Percentiles rank a stretch among this genome's conserved stretches.
phyloP scores from a whole-genome alignment of 2,329 filamentous ascomycete genomes.

The Chaetomiaceae sp. region DNA sequence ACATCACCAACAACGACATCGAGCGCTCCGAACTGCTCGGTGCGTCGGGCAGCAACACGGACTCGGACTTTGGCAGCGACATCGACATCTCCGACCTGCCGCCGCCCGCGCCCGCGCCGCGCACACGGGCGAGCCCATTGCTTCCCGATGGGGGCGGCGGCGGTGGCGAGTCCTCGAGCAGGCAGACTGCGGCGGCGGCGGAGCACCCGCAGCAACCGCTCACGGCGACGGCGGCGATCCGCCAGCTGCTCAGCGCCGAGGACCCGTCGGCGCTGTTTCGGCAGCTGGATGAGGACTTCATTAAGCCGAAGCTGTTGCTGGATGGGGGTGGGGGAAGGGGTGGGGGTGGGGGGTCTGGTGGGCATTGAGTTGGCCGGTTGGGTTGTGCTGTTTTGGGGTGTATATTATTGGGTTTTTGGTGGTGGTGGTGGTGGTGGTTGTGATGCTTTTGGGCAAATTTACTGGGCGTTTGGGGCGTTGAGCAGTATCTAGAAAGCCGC shows the following conservation, averaged over 20 bases:
- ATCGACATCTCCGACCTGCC: slow-evolving; percentile 62
- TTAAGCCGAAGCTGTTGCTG: slow-evolving; percentile 83
- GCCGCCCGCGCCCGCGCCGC: slow-evolving; percentile 46
- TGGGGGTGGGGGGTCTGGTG: slow-evolving; percentile 12
- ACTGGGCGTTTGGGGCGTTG: too few relatives aligned
- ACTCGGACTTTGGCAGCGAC: slow-evolving; percentile 57
- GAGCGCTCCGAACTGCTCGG: slow-evolving; percentile 54
- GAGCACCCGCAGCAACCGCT: slow-evolving; percentile 35
- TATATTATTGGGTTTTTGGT: neutral
- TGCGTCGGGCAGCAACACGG: slow-evolving; percentile 40
- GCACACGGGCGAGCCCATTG: slow-evolving; percentile 35
- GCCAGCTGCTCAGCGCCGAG: slow-evolving; percentile 74
- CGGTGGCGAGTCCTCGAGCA: slow-evolving; percentile 18
- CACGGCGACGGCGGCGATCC: slow-evolving; percentile 70
- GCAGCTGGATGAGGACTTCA: slow-evolving; percentile 91
- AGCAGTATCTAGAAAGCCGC: too few relatives aligned
- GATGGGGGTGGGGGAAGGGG: slow-evolving; percentile 50
- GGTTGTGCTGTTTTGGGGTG: neutral
- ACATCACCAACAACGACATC: slow-evolving; percentile 41
- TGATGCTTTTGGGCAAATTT: too few relatives aligned
- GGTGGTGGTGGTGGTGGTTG: too few relatives aligned
- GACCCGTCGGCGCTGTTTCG: slow-evolving; percentile 87
- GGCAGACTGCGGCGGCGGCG: slow-evolving; percentile 14
- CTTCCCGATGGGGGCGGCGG: slow-evolving; percentile 22
- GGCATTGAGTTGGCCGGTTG: slow-evolving; percentile 7